Conservation (phyloP, 129 eudicot species). For the Gnaphalium uliginosum region DNA sequence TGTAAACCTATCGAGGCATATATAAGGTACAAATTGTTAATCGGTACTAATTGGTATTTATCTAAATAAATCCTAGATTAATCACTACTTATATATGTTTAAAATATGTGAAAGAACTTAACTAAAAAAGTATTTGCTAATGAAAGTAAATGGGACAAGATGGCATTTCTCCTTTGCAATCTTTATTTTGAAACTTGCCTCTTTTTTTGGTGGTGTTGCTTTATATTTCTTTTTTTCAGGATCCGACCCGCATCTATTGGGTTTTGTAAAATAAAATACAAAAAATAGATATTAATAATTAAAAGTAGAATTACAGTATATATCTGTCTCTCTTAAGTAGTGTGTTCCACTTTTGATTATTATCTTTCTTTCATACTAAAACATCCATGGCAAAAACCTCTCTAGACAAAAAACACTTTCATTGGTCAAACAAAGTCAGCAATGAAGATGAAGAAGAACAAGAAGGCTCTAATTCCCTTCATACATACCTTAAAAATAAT, state of each 20-base stretch:
- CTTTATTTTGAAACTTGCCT: conserved; percentile 10
- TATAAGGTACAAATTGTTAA: background rate
- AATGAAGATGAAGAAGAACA: conserved; percentile 15
- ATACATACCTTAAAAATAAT: conserved; percentile 20
- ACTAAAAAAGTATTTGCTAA: background rate
- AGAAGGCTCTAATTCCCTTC: conserved; percentile 16
- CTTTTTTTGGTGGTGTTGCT: background rate
- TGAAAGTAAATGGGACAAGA: background rate
- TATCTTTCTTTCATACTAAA: conserved; percentile 12
- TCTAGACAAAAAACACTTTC: conserved; percentile 10
- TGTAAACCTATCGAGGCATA: background rate
- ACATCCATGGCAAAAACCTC: conserved; percentile 14
- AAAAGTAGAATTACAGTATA: background rate
- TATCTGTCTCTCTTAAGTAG: background rate
- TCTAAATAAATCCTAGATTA: background rate
- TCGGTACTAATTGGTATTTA: background rate
- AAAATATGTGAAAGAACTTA: background rate
- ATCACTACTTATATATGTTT: background rate
- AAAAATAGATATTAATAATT: background rate
- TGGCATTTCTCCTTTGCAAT: background rate
- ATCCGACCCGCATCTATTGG: background rate
- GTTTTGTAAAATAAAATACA: background rate
- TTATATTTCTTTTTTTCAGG: conserved; percentile 2
- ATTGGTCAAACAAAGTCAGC: conserved; percentile 21
- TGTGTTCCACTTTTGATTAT: background rate